Base-by-base conservation (phyloP, 805 yeast genomes). In the Candida nitratophila region DNA sequence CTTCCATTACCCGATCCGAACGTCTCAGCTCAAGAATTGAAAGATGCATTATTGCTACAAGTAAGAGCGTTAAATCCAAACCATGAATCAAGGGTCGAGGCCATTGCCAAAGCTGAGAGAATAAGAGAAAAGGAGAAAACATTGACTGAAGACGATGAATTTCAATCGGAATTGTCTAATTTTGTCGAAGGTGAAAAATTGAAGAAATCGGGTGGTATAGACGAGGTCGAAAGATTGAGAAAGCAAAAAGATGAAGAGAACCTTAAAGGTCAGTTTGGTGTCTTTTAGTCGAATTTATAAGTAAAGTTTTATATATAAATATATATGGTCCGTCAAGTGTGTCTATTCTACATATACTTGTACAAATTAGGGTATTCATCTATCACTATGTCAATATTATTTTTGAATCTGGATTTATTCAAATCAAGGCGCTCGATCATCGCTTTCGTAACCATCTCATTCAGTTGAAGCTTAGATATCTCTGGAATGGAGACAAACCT, bases 161-260 rank as follows among this genome's bases (percentile, higher is more conserved):
- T 91, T 56, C 86, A 84, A 58, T 89, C 85, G 47, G 98, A 91
- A 58, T 66, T 91, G 7, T 93, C 82, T 2, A 83, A 77, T 19
- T 91, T 88, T 69, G 96, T 91, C 8, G 90, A 73, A 7, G 91
- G 81, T 37, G 73, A 77, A 26, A 84, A 74, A 56, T 69, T 91
- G 46, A 86, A 86, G 56, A 83, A 79, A 50, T 77, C 89, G 17
- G 97, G 97, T 6, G 97, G 98, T 1, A 75, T 89, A 19, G 95
- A 86, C 48, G 97, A 88, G 54, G 68, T 86, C 19, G 98, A 91
- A 53, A 70, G 86, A 47, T 51, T 71, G 40, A 70, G 96, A 46
- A 71, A 69, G 51, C 65, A 73, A 48, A 81, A 86, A 50, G 95
- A 88, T 62, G 79, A 74, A 44, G 82, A 82, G 51, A 85, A 85